Conservation (phyloP, 768 basidiomycete genomes). For the Collybia sordida region DNA sequence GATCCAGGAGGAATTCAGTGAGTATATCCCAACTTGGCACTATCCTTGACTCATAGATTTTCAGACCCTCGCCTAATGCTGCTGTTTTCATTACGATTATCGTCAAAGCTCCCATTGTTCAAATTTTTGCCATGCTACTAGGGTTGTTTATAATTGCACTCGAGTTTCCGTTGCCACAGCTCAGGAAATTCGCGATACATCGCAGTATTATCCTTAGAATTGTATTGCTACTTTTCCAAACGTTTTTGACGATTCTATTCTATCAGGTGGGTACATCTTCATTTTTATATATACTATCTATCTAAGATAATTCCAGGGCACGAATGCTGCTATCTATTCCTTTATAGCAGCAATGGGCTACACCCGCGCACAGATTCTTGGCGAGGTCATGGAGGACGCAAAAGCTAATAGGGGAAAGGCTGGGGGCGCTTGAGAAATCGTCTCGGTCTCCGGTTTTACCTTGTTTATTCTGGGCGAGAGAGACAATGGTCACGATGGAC, state of each 20-base stretch:
- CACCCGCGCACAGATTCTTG: slow-evolving; percentile 58
- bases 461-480: slow-evolving; percentile 9
- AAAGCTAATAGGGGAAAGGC: slow-evolving; percentile 61
- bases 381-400: slow-evolving; percentile 68
- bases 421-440: slow-evolving; percentile 47
- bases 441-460: slow-evolving; percentile 2
- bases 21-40: slow-evolving; percentile 24
- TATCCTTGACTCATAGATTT: neutral
- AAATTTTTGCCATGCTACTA: slow-evolving; percentile 62
- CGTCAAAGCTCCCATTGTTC: slow-evolving; percentile 76
- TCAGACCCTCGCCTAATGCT: slow-evolving; percentile 60
- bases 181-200: slow-evolving; percentile 57
- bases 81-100: slow-evolving; percentile 71
- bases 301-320: slow-evolving; percentile 52
- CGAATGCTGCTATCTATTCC: slow-evolving; percentile 81
- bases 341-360: slow-evolving; percentile 72
- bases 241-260: slow-evolving; percentile 61
- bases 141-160: slow-evolving; percentile 60
- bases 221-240: slow-evolving; percentile 62
- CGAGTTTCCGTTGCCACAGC: slow-evolving; percentile 67
- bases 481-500: slow-evolving; percentile 18
- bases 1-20: slow-evolving; percentile 80
- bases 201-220: slow-evolving; percentile 66
- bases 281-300: neutral
- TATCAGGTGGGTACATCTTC: slow-evolving; percentile 62